A percentile compares a stretch with the other conserved stretches of the same genome.
Evolutionary conservation across 2,329 filamentous ascomycete species (phyloP).

Genomic region (Cladosporium sp.): DNA sequence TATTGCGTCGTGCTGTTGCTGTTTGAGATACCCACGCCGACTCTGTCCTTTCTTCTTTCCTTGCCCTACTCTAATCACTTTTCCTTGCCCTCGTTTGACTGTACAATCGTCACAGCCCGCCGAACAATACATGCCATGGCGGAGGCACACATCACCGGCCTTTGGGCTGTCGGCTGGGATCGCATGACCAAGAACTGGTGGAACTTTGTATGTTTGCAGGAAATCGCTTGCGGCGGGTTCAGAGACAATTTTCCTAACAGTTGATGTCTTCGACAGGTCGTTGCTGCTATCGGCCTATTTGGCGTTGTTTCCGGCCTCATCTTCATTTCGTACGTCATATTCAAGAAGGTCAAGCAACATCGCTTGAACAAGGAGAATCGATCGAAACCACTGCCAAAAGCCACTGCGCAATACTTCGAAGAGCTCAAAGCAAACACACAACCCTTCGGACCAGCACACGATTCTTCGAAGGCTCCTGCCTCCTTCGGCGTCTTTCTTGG

Average conservation of each 20-base stretch:
- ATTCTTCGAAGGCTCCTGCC: conserved; percentile 13
- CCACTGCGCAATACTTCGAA: conserved; percentile 9
- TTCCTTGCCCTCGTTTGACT: background rate
- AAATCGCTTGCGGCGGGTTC: background rate
- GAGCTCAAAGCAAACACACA: conserved; percentile 13
- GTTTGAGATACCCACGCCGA: conserved; percentile 1
- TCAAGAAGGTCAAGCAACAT: background rate
- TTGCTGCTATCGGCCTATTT: conserved; percentile 17
- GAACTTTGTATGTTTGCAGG: conserved; percentile 35
- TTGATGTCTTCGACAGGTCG: conserved; percentile 10
- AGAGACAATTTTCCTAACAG: background rate
- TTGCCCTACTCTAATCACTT: conserved; percentile 6
- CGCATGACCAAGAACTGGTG: conserved; percentile 39
- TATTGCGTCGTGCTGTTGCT: background rate
- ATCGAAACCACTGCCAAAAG: conserved; percentile 3
- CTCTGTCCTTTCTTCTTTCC: background rate
- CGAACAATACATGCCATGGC: conserved; percentile 7
- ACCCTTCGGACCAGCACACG: conserved; percentile 12
- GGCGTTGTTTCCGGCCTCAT: conserved; percentile 11
- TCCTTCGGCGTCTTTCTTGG: conserved; percentile 30
- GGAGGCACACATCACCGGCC: conserved; percentile 7
- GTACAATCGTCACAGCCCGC: background rate
- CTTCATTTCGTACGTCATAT: background rate
- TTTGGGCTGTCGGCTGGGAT: conserved; percentile 31
- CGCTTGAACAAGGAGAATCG: background rate